A percentile compares a stretch with the other conserved stretches of the same genome.
phyloP scores from a whole-genome alignment of 805 yeast species.

The Ogataea dorogensis region DNA sequence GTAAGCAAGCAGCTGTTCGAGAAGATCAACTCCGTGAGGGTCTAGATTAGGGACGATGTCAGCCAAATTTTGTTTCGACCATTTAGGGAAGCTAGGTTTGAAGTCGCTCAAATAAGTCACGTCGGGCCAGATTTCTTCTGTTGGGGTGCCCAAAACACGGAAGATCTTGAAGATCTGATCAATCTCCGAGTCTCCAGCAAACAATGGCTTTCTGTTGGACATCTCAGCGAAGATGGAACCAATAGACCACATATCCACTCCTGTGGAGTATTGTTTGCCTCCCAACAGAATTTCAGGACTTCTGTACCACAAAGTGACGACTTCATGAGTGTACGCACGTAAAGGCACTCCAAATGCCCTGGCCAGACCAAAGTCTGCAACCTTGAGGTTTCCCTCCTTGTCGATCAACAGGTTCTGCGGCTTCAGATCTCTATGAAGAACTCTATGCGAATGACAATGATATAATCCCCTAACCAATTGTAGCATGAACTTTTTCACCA shows the following conservation, averaged over 20 bases:
- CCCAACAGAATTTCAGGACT: constrained; percentile 96
- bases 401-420: constrained; percentile 95
- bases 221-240: constrained; percentile 98
- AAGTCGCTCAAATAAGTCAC: constrained; percentile 88
- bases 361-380: constrained; percentile 93
- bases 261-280: constrained; percentile 95
- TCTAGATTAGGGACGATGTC: constrained; percentile 77
- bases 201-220: constrained; percentile 92
- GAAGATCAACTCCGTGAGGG: constrained; percentile 76
- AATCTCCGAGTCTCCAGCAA: constrained; percentile 97
- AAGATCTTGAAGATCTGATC: constrained; percentile 95
- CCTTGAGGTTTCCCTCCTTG: constrained; percentile 89
- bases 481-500: constrained; percentile 91
- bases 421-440: constrained; percentile 91
- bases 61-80: constrained; percentile 73
- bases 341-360: constrained; percentile 97
- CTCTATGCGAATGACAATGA: constrained; percentile 92
- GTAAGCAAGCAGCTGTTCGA: constrained; percentile 75
- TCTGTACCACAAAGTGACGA: constrained; percentile 96
- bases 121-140: constrained; percentile 92
- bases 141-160: constrained; percentile 91
- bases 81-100: constrained; percentile 89
- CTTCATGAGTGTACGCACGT: constrained; percentile 96
- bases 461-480: constrained; percentile 88
- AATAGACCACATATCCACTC: constrained; percentile 98